Evolutionary conservation across 257 asterid species (phyloP).

Genomic region (Jacaranda copaia): DNA sequence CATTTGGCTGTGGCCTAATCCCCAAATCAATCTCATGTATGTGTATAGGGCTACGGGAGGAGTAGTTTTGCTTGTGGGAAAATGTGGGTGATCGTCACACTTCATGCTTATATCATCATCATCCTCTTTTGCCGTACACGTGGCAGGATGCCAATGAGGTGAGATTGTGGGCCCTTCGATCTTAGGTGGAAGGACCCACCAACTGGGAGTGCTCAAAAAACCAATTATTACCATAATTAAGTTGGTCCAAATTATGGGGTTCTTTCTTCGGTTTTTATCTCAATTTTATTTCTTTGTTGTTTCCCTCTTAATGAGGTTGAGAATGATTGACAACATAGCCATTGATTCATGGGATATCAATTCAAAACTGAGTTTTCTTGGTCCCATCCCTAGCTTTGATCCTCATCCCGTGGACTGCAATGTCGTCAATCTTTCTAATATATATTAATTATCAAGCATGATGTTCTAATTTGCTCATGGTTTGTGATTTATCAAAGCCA

Average conservation of each 20-base stretch:
- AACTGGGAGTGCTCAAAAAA: conserved; percentile 41
- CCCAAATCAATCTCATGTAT: too few species aligned
- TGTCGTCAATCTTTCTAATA: neutral
- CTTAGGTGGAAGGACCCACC: conserved; percentile 41
- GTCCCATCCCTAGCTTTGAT: neutral
- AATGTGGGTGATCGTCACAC: conserved; percentile 44
- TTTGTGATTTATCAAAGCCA: conserved; percentile 23
- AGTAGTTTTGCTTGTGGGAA: conserved; percentile 12
- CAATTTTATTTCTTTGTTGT: conserved; percentile 5
- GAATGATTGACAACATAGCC: neutral
- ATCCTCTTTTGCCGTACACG: conserved; percentile 44
- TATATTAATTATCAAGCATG: neutral
- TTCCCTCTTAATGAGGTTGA: conserved; percentile 34
- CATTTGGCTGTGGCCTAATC: too few species aligned
- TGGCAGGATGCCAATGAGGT: conserved; percentile 35
- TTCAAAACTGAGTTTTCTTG: neutral
- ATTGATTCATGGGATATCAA: neutral
- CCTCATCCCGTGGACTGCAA: neutral
- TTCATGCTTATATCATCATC: conserved; percentile 67
- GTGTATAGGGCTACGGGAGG: neutral
- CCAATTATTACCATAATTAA: conserved; percentile 48
- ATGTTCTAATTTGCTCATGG: neutral
- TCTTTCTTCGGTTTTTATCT: conserved; percentile 21
- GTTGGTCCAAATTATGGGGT: conserved; percentile 27
- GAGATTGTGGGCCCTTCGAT: conserved; percentile 37